Percentiles rank a stretch among this genome's conserved stretches.
These are phyloP conservation scores for Sporothrix pallida DNA, from an alignment of 2,329 filamentous ascomycete genomes.

Conservation along the genomic window DNA sequence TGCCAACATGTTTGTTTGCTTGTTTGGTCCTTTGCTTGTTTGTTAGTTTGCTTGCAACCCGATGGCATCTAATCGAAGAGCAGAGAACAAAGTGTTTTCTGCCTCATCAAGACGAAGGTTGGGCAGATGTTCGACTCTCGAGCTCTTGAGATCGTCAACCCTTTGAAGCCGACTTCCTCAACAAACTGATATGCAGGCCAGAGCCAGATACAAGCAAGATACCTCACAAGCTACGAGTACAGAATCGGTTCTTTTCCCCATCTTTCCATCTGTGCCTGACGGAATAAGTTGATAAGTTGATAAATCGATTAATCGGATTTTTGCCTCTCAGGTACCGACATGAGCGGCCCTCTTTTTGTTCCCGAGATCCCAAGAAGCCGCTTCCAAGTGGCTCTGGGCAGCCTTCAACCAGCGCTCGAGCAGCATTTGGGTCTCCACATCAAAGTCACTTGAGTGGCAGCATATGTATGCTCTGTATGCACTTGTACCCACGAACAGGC, in stretches of 20 bases:
- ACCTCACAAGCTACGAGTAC: not conserved
- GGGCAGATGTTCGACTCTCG: not conserved
- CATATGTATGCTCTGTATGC: constrained; percentile 36
- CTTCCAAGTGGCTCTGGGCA: too few relatives aligned
- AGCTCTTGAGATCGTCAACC: not conserved
- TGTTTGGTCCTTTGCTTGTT: not conserved
- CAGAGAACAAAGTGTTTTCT: not conserved
- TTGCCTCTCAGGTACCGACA: constrained; percentile 8
- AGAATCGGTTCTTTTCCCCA: not conserved
- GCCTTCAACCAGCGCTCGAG: too few relatives aligned
- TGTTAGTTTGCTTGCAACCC: not conserved
- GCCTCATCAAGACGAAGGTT: not conserved
- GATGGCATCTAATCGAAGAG: not conserved
- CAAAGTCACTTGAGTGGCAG: constrained; percentile 34
- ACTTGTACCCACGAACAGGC: constrained; percentile 29
- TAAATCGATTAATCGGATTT: too few relatives aligned
- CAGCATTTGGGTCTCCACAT: constrained; percentile 3
- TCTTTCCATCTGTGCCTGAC: constrained; percentile 7
- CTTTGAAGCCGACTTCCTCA: not conserved
- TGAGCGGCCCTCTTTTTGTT: not conserved
- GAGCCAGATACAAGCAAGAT: not conserved
- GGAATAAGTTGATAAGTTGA: not conserved
- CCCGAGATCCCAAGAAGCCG: not conserved
- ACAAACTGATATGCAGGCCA: not conserved
- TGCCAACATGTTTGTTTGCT: not conserved